Evolutionary conservation across 176 grass and related monocot species (phyloP), one percentile per base, ranked within the genome.

Genomic region (Eleusine coracana): DNA sequence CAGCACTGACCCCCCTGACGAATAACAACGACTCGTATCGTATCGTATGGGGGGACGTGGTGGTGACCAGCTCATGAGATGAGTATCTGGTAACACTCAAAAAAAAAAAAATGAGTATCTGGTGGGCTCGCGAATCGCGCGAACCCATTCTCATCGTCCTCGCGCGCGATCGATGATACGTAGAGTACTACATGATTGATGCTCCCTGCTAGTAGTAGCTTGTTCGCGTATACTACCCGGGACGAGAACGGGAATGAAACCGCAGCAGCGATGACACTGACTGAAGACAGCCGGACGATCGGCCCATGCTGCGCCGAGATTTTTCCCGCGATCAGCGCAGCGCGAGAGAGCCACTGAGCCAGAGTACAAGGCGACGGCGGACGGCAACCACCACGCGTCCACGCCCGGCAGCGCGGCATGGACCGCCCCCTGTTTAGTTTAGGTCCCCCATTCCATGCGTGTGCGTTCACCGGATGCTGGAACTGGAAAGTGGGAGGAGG

Each of bases 401-500:
- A 0, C 58, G 16, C 6, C 68, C 49, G 49, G 86, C 80, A 71
- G 7, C 44, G 66, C 17, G 10, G 86, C 74, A 83, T 82, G 73
- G 72, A 10, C 70, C 70, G 11, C 70, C 39, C 39, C 42, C 42
- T 28, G 29, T 78, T 34, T 34, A 34, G 31, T 34, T 34, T 21
- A 56, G 55, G 55, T n/a, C 20, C 55, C 51, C 51, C 31, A 34
- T n/a, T n/a, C n/a, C n/a, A 18, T 54, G 51, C 14, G 16, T 3
- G 16, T 55, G 55, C 20, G 55, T 58, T 58, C 55, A 23, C 55
- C 20, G 55, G 55, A 6, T n/a, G 51, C 51, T 20, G 51, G 31
- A 34, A 34, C 31, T 34, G 31, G 51, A 2, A 34, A 34, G 2
- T 34, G 31, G 20, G n/a, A n/a, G 55, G 20, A 18, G 51, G 7